Base-by-base conservation (phyloP, 2,329 filamentous ascomycete genomes). In the Thielaviopsis cerberus region DNA sequence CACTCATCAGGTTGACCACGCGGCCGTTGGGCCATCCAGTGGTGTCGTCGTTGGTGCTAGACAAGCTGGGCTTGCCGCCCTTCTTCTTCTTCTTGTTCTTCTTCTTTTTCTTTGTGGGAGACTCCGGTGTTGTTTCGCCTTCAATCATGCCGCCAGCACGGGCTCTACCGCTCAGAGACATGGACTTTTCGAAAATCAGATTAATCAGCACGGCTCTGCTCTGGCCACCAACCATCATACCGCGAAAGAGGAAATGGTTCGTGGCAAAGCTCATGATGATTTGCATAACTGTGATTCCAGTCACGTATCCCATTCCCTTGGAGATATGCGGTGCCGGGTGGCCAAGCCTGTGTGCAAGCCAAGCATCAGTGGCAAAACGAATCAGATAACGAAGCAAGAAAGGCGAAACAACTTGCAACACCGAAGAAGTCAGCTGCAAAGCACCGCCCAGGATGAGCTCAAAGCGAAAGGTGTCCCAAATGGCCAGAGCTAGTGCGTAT, bases 1-100 rank as follows among this genome's bases (percentile, higher is more conserved):
- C 88, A 61, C 88, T 91, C 90, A 97, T 96, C 64, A 97, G 68
- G 64, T 94, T 94, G 67, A 92, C 82, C 56, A 97, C 88, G 62
- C 88, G 82, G 23, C 92, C 92, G 65, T 96, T 97, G 59, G 83
- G 83, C 91, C 91, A 97, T 24, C 91, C 92, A 23, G 80, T 75
- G 2, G 85, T 86, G 64, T 92, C 86, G 3, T 80, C 81, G 11
- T 78, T 70, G 22, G 84, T 71, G 2, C 76, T 79, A 2, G 73
- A 66, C 13, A 67, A 69, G 51, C 72, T 71, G 3, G 67, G 64
- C 5, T 65, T 63, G 3, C 68, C 69, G 54, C 73, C 72, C 26
- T 73, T 72, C 24, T 66, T 69, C 23, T 72, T 69, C 54, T 73
- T 66, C 48, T 70, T 68, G 4, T 66, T 68, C 56, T 75, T 71